Evolutionary conservation across 495 filamentous ascomycete genomes (phyloP).

Genomic region (Copromyces sp.): DNA sequence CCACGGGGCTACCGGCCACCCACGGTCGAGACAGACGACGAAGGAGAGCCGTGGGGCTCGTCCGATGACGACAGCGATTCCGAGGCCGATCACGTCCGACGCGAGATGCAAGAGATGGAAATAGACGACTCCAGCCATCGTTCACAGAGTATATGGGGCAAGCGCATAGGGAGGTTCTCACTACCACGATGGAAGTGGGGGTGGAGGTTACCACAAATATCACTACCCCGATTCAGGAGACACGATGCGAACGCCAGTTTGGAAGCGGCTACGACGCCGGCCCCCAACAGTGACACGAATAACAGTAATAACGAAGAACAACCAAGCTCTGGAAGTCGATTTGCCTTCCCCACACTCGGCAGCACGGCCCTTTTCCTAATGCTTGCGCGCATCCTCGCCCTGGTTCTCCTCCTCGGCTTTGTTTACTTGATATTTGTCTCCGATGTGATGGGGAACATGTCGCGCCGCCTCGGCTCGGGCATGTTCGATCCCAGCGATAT

Average conservation of each 20-base stretch:
- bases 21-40: conserved; percentile 54
- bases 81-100: conserved; percentile 51
- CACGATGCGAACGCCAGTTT: conserved; percentile 7
- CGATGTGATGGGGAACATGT: conserved; percentile 58
- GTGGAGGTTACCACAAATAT: conserved; percentile 36
- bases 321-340: conserved; percentile 3
- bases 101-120: conserved; percentile 85
- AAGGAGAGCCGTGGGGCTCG: conserved; percentile 30
- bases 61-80: conserved; percentile 32
- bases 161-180: conserved; percentile 33
- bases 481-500: conserved; percentile 57
- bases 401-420: conserved; percentile 62
- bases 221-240: conserved; percentile 29
- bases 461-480: conserved; percentile 36
- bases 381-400: conserved; percentile 58
- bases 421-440: conserved; percentile 79
- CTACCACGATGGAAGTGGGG: conserved; percentile 36
- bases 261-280: conserved; percentile 4
- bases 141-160: conserved; percentile 37
- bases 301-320: not conserved
- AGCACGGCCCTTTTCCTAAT: conserved; percentile 30
- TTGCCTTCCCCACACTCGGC: conserved; percentile 16
- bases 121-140: conserved; percentile 58
- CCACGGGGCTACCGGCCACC: conserved; percentile 57
- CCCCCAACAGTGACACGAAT: conserved; percentile 1